Conservation (phyloP, 148 eudicot genomes). For the Rhododendron mucronatum region DNA sequence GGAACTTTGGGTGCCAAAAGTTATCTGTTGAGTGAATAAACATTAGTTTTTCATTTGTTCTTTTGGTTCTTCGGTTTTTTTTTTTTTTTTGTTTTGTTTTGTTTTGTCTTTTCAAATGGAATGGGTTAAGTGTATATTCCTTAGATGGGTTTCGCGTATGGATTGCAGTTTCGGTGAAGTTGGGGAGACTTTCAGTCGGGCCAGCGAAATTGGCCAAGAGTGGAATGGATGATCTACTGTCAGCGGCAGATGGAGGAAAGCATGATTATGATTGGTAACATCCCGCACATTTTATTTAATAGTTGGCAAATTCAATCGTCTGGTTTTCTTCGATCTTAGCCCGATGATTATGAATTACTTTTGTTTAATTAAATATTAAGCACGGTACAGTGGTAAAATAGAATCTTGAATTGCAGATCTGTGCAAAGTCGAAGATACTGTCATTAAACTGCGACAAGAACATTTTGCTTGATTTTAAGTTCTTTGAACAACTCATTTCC, state of each 20-base stretch:
- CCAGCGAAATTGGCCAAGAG: constrained; percentile 51
- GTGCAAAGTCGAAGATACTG: neutral
- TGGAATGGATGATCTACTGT: constrained; percentile 79
- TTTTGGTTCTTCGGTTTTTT: neutral
- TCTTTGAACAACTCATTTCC: neutral
- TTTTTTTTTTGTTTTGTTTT: no score
- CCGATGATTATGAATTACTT: neutral
- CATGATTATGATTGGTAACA: constrained; percentile 93
- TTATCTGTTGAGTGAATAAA: neutral
- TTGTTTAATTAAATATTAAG: neutral
- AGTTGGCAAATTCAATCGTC: neutral
- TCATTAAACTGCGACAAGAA: neutral
- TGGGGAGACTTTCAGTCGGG: constrained; percentile 88
- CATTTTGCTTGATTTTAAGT: neutral
- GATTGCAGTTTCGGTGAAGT: constrained; percentile 48
- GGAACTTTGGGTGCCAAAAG: neutral
- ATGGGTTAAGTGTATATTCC: neutral
- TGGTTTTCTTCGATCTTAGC: neutral
- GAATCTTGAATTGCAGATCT: neutral
- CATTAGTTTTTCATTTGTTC: neutral
- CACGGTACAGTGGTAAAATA: neutral
- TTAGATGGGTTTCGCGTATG: neutral
- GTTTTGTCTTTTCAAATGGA: neutral
- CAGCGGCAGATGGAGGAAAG: constrained; percentile 76
- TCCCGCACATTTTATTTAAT: neutral